Base-by-base conservation (phyloP, 495 filamentous ascomycete genomes). In the Pyronema domesticum region DNA sequence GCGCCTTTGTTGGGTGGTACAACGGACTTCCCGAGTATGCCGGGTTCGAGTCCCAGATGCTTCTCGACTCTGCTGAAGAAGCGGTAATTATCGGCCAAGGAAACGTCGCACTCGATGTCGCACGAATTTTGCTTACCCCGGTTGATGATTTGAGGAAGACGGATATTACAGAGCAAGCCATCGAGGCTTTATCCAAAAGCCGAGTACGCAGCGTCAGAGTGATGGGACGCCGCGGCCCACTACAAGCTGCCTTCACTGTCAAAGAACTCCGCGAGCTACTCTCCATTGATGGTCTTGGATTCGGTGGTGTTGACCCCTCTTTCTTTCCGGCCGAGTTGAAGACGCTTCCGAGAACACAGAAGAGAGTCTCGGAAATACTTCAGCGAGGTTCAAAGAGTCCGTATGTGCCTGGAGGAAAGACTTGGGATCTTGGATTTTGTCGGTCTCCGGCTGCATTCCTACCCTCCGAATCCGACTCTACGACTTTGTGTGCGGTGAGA, bases 1-100 rank as follows among this genome's bases (percentile, higher is more conserved):
- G 91, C 6, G 83, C 86, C 48, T 98, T 96, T 68, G 93, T 98
- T 6, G 91, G 89, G 13, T 98, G 91, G 91, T 98, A 98, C 68
- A 96, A 96, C 64, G 89, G 93, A 14, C 74, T 94, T 0, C 93
- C 91, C 0, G 83, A 94, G 61, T 83, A 85, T 65, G 76, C 83
- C 19, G 13, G 23, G 1, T 36, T 54, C 3, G 18, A 14, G 6
- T 46, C 42, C 0, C 67, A 77, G 59, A 69, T 95, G n/a, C 76
- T 96, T 11, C 77, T 77, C 1, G 70, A 74, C 7, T 53, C 58
- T 7, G 86, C 84, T 1, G 88, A 95, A 30, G 78, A 89, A 59
- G 93, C 86, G 3, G 79, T 94, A 14, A 76, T 98, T 40, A 81
- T 98, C 55, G 91, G 91, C 1, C 88, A 96, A 63, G 91, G 91